Conservation (phyloP, 106 monocot species). For the Acorus calamus region DNA sequence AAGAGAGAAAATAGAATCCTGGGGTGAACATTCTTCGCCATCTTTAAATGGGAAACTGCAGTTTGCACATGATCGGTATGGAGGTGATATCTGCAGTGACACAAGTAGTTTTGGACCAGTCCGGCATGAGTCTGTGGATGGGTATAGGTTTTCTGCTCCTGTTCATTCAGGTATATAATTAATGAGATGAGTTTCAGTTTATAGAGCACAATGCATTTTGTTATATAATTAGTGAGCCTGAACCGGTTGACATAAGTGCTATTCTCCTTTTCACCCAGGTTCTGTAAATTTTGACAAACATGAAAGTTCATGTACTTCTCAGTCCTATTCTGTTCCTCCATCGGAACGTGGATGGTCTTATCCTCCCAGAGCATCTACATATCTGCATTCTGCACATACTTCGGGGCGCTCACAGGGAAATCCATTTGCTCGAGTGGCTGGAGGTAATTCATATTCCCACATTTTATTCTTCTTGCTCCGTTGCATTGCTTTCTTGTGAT, state of each 20-base stretch:
- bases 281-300: conserved; percentile 18
- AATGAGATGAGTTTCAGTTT: not conserved
- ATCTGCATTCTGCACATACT: conserved; percentile 14
- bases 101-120: conserved; percentile 17
- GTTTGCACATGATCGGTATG: conserved; percentile 23
- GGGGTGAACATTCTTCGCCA: conserved; percentile 26
- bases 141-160: conserved; percentile 30
- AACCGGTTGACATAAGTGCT: not conserved
- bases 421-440: conserved; percentile 28
- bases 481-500: not conserved
- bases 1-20: conserved; percentile 29
- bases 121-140: conserved; percentile 37
- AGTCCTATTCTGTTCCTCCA: conserved; percentile 30
- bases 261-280: conserved; percentile 14
- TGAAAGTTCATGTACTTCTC: conserved; percentile 20
- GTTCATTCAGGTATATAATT: conserved; percentile 27
- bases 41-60: conserved; percentile 21
- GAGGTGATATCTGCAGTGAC: conserved; percentile 25
- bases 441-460: conserved; percentile 33
- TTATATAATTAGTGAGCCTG: not conserved
- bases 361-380: conserved; percentile 48
- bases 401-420: conserved; percentile 40
- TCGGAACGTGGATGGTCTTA: conserved; percentile 48
- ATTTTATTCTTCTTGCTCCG: not conserved
- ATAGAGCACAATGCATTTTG: not conserved